A percentile compares a stretch with the other conserved stretches of the same genome.
phyloP scores from a whole-genome alignment of 1,284 basidiomycete species.

The Volvariella volvacea region DNA sequence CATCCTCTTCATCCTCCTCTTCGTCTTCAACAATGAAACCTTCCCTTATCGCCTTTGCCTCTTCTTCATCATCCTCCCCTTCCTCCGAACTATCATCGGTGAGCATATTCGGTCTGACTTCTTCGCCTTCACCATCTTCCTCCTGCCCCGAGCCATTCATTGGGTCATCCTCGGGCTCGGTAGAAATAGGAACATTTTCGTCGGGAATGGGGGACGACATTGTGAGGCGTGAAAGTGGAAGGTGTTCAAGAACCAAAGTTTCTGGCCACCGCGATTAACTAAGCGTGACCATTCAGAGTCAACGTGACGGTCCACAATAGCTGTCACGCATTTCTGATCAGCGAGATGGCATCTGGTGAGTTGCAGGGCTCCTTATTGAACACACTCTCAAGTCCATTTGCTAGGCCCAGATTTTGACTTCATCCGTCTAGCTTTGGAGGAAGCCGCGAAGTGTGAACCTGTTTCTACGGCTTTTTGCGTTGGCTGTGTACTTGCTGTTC shows the following conservation, averaged over 20 bases:
- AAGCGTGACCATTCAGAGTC: background rate
- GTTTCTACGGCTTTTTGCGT: constrained; percentile 89
- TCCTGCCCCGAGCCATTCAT: constrained; percentile 45
- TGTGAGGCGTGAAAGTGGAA: constrained; percentile 20
- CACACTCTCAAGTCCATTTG: constrained; percentile 2
- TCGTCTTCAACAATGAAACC: constrained; percentile 87
- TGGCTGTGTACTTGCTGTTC: constrained; percentile 75
- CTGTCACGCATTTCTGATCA: too few relatives aligned
- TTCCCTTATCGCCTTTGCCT: constrained; percentile 64
- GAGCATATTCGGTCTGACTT: constrained; percentile 31
- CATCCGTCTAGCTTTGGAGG: constrained; percentile 61
- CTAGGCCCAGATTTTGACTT: constrained; percentile 27
- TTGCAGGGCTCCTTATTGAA: background rate
- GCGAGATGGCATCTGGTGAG: constrained; percentile 11
- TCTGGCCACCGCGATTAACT: constrained; percentile 2
- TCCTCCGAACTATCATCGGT: constrained; percentile 86
- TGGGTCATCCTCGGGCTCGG: constrained; percentile 42
- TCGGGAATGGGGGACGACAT: constrained; percentile 49
- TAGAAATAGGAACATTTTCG: constrained; percentile 21
- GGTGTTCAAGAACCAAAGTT: constrained; percentile 7
- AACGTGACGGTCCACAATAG: too few relatives aligned
- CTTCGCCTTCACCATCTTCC: constrained; percentile 44
- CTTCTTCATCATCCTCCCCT: constrained; percentile 78
- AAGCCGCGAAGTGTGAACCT: constrained; percentile 71
- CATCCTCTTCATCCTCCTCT: constrained; percentile 61